Conservation (phyloP, 345 rosid species). For the Populus deltoides region DNA sequence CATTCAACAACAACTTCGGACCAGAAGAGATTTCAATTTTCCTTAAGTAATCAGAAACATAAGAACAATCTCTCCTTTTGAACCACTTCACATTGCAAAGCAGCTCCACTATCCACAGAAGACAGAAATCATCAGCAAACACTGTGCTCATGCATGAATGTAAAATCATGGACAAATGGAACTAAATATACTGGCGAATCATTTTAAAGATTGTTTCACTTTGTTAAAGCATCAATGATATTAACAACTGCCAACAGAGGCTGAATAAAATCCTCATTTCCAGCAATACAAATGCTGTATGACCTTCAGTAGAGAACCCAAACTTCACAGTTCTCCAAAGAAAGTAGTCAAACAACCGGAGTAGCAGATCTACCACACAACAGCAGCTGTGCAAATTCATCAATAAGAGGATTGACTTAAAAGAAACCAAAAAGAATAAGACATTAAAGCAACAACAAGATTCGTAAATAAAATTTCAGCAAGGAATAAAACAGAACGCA, state of each 20-base stretch:
- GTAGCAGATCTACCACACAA: neutral
- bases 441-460: neutral
- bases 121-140: neutral
- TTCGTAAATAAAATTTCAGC: neutral
- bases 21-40: neutral
- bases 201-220: neutral
- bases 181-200: neutral
- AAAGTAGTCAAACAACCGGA: neutral
- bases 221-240: neutral
- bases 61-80: neutral
- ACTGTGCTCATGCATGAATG: neutral
- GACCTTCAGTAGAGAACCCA: conserved; percentile 4
- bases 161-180: neutral
- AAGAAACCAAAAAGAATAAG: conserved; percentile 12
- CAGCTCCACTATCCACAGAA: neutral
- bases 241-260: neutral
- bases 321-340: conserved; percentile 1
- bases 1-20: neutral
- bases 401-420: neutral
- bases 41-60: neutral
- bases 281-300: neutral
- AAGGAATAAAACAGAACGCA: neutral
- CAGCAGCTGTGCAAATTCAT: conserved; percentile 2
- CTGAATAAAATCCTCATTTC: neutral
- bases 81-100: neutral